These are phyloP conservation scores for Colletotrichum sp. DNA, from an alignment of 2,329 filamentous ascomycete genomes.

Conservation along the genomic window DNA sequence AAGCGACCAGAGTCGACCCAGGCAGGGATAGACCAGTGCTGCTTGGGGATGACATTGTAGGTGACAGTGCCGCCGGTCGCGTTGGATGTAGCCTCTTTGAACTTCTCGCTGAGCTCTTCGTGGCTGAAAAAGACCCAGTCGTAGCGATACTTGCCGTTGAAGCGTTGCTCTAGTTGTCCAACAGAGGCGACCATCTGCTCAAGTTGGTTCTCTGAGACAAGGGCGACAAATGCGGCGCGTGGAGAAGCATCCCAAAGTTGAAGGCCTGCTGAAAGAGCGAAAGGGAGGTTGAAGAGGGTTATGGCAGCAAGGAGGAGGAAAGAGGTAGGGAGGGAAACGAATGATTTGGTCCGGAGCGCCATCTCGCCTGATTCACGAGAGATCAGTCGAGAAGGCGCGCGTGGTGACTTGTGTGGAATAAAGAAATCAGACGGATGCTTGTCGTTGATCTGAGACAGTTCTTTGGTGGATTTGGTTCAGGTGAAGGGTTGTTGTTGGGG, in stretches of 20 bases:
- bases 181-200: slow-evolving; percentile 72
- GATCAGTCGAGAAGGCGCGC: background rate
- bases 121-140: slow-evolving; percentile 92
- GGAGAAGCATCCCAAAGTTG: slow-evolving; percentile 26
- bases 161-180: slow-evolving; percentile 59
- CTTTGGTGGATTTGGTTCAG: background rate
- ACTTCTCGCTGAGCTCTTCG: slow-evolving; percentile 76
- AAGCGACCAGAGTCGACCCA: slow-evolving; percentile 75
- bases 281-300: background rate
- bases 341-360: background rate
- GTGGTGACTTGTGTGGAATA: background rate
- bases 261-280: background rate
- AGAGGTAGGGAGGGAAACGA: background rate
- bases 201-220: slow-evolving; percentile 76
- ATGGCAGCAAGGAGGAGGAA: background rate
- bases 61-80: slow-evolving; percentile 73
- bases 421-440: background rate
- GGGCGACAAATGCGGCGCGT: slow-evolving; percentile 59
- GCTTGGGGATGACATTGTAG: slow-evolving; percentile 75
- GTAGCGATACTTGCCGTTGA: slow-evolving; percentile 84
- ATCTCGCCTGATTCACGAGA: background rate
- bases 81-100: slow-evolving; percentile 71
- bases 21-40: slow-evolving; percentile 76
- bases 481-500: background rate
- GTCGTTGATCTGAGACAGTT: background rate